Evolutionary conservation across 768 basidiomycete species (phyloP).

Genomic region (Stropharia rugosoannulata): DNA sequence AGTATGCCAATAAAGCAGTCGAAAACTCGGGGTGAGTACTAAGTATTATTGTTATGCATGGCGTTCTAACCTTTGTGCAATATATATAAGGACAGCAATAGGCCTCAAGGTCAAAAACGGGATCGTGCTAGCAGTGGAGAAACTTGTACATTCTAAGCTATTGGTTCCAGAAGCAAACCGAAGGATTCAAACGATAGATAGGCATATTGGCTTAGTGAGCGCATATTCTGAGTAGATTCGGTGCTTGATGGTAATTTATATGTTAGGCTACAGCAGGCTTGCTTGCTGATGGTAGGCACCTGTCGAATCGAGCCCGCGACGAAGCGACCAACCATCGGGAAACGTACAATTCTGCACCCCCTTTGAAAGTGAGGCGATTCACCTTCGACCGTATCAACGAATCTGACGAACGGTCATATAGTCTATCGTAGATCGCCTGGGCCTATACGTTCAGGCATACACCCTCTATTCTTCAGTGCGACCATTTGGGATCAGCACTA

Average conservation of each 20-base stretch:
- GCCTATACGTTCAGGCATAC: constrained; percentile 91
- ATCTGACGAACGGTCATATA: constrained; percentile 9
- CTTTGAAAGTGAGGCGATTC: constrained; percentile 65
- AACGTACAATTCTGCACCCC: constrained; percentile 67
- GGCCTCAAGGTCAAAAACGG: constrained; percentile 95
- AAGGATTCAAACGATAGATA: constrained; percentile 91
- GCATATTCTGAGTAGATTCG: background rate
- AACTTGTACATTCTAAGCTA: constrained; percentile 93
- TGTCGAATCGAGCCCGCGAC: constrained; percentile 81
- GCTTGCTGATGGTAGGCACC: constrained; percentile 88
- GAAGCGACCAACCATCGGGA: constrained; percentile 79
- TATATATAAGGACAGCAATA: constrained; percentile 77
- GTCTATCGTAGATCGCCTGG: constrained; percentile 68
- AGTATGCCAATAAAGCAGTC: constrained; percentile 98
- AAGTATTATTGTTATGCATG: constrained; percentile 1
- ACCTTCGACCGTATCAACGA: background rate
- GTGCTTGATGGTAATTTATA: background rate
- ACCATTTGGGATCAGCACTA: constrained; percentile 94
- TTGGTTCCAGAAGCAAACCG: constrained; percentile 91
- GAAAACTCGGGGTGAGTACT: constrained; percentile 89
- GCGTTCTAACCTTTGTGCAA: constrained; percentile 4
- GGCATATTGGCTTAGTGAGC: constrained; percentile 87
- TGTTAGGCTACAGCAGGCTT: constrained; percentile 88
- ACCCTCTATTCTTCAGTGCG: constrained; percentile 98
- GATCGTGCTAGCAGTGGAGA: constrained; percentile 95